phyloP scores from a whole-genome alignment of 2,329 filamentous ascomycete species.

The Lecanosticta acicola region DNA sequence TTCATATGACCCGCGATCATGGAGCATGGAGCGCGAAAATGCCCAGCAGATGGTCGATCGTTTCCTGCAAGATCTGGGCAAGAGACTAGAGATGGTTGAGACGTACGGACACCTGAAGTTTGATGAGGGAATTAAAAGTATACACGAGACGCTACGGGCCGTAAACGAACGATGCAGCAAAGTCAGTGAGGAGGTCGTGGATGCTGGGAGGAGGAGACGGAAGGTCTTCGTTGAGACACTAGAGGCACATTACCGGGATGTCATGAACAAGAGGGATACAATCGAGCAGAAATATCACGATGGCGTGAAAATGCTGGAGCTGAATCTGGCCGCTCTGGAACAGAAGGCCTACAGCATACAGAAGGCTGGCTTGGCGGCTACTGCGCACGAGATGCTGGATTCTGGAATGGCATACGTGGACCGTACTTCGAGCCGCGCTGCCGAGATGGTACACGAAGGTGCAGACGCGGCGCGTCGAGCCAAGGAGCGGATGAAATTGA shows the following conservation, averaged over 20 bases:
- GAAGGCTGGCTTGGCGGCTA: slow-evolving; percentile 68
- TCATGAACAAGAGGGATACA: slow-evolving; percentile 74
- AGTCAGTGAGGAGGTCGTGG: slow-evolving; percentile 84
- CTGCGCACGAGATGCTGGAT: slow-evolving; percentile 66
- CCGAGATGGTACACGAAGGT: slow-evolving; percentile 72
- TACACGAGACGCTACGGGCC: slow-evolving; percentile 78
- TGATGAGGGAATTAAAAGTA: slow-evolving; percentile 76
- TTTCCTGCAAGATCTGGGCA: slow-evolving; percentile 79
- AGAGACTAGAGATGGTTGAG: slow-evolving; percentile 81
- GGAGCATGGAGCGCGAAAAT: slow-evolving; percentile 44
- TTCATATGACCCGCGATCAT: slow-evolving; percentile 41
- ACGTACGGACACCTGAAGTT: slow-evolving; percentile 76
- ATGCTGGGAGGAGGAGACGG: slow-evolving; percentile 74
- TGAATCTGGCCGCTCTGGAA: slow-evolving; percentile 81
- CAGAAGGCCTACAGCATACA: slow-evolving; percentile 71
- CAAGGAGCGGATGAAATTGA: slow-evolving; percentile 53
- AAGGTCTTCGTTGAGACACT: slow-evolving; percentile 89
- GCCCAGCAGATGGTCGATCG: slow-evolving; percentile 56
- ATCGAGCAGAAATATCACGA: slow-evolving; percentile 87
- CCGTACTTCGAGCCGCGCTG: slow-evolving; percentile 67
- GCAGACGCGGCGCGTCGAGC: slow-evolving; percentile 77
- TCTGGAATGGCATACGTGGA: slow-evolving; percentile 76
- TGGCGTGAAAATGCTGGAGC: slow-evolving; percentile 79
- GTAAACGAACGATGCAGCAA: slow-evolving; percentile 84
- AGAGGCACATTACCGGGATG: slow-evolving; percentile 81